Base-by-base conservation (phyloP, 768 basidiomycete species). In the Pisolithus tinctorius region DNA sequence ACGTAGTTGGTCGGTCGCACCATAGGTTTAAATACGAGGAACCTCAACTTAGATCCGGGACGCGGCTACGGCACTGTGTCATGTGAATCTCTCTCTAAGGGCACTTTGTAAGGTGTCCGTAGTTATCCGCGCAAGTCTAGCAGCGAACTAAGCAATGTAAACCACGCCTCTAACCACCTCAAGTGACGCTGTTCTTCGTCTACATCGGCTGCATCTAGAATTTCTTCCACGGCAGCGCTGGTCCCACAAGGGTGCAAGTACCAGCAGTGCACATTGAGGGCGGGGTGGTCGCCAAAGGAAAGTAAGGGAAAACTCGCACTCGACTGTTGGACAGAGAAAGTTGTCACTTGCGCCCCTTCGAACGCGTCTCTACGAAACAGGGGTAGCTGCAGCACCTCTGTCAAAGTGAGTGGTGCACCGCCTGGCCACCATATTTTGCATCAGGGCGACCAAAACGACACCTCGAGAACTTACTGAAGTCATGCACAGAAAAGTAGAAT, bases 231-330 rank as follows among this genome's bases (percentile, higher is more conserved):
- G 1, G 82, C 79, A 31, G 66, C 67, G 10, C 75, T 74, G 4
- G 84, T 87, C 64, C 88, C 83, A 63, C 93, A 95, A 9, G 93
- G 93, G 63, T 95, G 93, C 37, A 95, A 71, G 60, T 84, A 90
- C 90, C 90, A 95, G 50, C 81, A 83, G 8, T 84, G 83, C 2
- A 71, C 80, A 20, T 82, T 84, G 29, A 87, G 73, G 5, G 76
- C 81, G 0, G 91, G 93, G 60, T 94, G 93, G 51, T 95, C 93
- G 8, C 88, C 88, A 59, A 91, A 89, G 13, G 91, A 88, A 9
- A 95, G 69, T 20, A 93, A 65, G 9, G 93, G 88, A 59, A 92
- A 86, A 5, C 79, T 65, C 1, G 79, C 73, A 11, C 64, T 67
- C 1, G 76, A 73, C 8, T 70, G 65, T 23, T 75, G 75, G 39